These are phyloP conservation scores for Botrytis byssoidea DNA, from an alignment of 2,329 filamentous ascomycete species.

Conservation along the genomic window DNA sequence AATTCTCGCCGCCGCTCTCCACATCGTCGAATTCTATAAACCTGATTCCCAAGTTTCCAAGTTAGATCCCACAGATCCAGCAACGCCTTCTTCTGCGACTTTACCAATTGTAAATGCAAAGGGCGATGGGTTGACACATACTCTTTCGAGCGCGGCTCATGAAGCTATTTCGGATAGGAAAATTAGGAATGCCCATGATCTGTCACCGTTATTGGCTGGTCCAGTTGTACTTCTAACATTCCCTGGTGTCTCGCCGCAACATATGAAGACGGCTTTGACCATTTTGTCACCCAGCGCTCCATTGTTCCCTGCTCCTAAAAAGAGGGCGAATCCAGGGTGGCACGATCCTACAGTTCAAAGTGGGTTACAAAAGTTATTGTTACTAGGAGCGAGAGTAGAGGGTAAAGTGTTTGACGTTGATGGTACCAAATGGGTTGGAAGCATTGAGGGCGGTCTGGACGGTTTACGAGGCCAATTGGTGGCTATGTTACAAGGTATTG, in stretches of 20 bases:
- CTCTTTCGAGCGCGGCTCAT: slow-evolving; percentile 49
- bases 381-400: slow-evolving; percentile 85
- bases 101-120: slow-evolving; percentile 24
- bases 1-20: slow-evolving; percentile 82
- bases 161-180: slow-evolving; percentile 41
- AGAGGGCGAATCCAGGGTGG: slow-evolving; percentile 75
- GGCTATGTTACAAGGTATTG: slow-evolving; percentile 74
- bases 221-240: slow-evolving; percentile 79
- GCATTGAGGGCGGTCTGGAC: slow-evolving; percentile 78
- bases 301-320: slow-evolving; percentile 73
- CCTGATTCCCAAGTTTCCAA: slow-evolving; percentile 43
- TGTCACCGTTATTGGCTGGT: slow-evolving; percentile 76
- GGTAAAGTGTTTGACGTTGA: slow-evolving; percentile 51
- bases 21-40: slow-evolving; percentile 80
- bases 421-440: slow-evolving; percentile 63
- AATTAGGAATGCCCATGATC: slow-evolving; percentile 52
- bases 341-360: slow-evolving; percentile 76
- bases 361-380: slow-evolving; percentile 80
- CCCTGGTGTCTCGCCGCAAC: slow-evolving; percentile 77
- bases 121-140: slow-evolving; percentile 50
- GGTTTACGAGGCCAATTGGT: slow-evolving; percentile 81
- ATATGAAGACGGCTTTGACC: slow-evolving; percentile 77
- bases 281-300: slow-evolving; percentile 71
- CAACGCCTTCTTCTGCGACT: slow-evolving; percentile 29
- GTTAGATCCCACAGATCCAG: slow-evolving; percentile 28